These are phyloP conservation scores for Endocalyx cinctus DNA, from an alignment of 2,329 filamentous ascomycete genomes.

Conservation along the genomic window DNA sequence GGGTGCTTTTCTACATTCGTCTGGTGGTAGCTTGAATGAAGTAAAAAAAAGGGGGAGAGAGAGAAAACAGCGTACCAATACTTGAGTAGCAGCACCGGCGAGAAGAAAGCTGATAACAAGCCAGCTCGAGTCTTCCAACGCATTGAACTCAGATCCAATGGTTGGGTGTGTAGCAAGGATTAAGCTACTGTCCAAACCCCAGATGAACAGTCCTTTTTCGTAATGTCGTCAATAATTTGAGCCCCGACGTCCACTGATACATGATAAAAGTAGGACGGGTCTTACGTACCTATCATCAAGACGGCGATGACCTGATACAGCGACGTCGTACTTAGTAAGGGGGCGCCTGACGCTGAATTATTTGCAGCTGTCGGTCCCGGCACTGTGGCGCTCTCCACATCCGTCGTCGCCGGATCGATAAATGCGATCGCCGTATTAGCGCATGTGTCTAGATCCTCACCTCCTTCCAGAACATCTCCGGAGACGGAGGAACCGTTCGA, in stretches of 20 bases:
- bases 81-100: slow-evolving; percentile 46
- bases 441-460: no score
- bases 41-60: not conserved
- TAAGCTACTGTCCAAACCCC: slow-evolving; percentile 59
- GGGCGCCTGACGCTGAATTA: not conserved
- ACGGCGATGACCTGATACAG: slow-evolving; percentile 1
- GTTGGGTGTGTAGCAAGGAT: slow-evolving; percentile 61
- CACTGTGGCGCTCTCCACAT: not conserved
- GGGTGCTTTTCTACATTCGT: no score
- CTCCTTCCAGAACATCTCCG: no score
- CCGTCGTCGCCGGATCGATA: no score
- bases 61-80: slow-evolving; percentile 36
- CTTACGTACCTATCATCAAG: slow-evolving; percentile 2
- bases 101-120: slow-evolving; percentile 49
- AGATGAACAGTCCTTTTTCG: slow-evolving; percentile 51
- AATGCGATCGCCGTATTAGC: no score
- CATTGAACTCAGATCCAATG: slow-evolving; percentile 58
- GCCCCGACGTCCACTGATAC: no score
- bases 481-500: no score
- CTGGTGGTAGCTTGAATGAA: no score
- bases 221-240: no score
- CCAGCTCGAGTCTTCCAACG: slow-evolving; percentile 54
- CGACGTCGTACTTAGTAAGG: not conserved
- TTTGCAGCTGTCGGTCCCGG: not conserved
- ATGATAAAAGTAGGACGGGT: no score